A percentile compares a stretch with the other conserved stretches of the same genome.
Conservation (phyloP, 208 protist species). For the Ichthyophonus hoferi region DNA sequence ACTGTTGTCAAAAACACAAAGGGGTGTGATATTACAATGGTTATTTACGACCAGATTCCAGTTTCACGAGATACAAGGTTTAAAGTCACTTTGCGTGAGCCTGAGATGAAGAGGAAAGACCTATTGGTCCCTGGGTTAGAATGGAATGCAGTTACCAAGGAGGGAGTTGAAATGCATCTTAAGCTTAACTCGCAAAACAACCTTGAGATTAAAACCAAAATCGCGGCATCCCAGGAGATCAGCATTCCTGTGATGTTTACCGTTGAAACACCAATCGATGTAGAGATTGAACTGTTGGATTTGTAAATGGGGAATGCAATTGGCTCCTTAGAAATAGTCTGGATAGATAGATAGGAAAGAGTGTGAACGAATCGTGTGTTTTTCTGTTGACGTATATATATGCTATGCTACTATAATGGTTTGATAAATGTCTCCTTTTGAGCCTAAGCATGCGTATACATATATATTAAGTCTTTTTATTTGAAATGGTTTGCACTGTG, state of each 20-base stretch:
- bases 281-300: not conserved
- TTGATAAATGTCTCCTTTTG: no score
- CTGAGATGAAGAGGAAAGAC: not conserved
- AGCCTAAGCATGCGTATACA: no score
- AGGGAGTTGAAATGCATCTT: not conserved
- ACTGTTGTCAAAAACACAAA: constrained; percentile 5
- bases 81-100: not conserved
- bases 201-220: not conserved
- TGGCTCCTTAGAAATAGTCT: no score
- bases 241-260: not conserved
- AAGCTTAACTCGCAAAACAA: not conserved
- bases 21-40: not conserved
- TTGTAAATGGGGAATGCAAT: no score
- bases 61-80: not conserved
- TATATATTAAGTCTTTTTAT: no score
- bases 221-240: not conserved
- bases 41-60: constrained; percentile 6
- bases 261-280: not conserved
- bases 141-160: not conserved
- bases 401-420: no score
- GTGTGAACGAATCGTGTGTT: no score
- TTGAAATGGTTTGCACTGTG: no score
- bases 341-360: no score
- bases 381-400: no score
- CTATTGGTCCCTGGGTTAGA: not conserved